Base-by-base conservation (phyloP, 768 basidiomycete genomes). In the Grammothele lineata region DNA sequence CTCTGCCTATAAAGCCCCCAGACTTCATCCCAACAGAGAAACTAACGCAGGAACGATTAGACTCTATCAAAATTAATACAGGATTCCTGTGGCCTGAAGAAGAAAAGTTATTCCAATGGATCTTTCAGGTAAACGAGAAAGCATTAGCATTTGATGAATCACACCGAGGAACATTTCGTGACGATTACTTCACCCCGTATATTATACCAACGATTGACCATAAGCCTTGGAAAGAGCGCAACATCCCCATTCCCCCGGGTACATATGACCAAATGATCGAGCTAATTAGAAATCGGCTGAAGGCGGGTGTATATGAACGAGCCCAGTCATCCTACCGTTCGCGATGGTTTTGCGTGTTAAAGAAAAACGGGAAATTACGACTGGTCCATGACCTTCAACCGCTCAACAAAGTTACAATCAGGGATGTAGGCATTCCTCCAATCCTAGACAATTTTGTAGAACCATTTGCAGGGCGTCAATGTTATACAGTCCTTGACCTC, bases 351-450 rank as follows among this genome's bases (percentile, higher is more conserved):
- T 62, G 57, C 18, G 68, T 73, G 0, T 23, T 62, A 0, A 74
- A 74, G 51, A 67, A 69, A 37, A 62, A 51, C 49, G 67, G 60
- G 3, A 51, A 46, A 3, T 44, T 60, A 0, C 44, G 65, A 5
- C 55, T 71, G 1, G 69, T 76, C 0, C 70, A 72, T 39, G 62
- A 68, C 37, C 48, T 74, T 0, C 62, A 70, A 40, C 69, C 66
- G 0, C 54, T 74, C 0, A 74, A 75, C 44, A 43, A 47, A 18
- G 65, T 74, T 1, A 62, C 66, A 0, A 70, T 76, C 2, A 37
- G 57, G 9, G 68, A 72, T 48, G 66, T 69, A 5, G 68, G 64
- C 0, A 22, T 68, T 0, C 58, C 62, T 1, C 70, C 70, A 0
- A 59, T 62, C 11, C 47, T 66, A 0, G 65, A 73, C 10, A 50